phyloP scores from a whole-genome alignment of 2,329 filamentous ascomycete genomes.

The Colletotrichum tamarilloi region DNA sequence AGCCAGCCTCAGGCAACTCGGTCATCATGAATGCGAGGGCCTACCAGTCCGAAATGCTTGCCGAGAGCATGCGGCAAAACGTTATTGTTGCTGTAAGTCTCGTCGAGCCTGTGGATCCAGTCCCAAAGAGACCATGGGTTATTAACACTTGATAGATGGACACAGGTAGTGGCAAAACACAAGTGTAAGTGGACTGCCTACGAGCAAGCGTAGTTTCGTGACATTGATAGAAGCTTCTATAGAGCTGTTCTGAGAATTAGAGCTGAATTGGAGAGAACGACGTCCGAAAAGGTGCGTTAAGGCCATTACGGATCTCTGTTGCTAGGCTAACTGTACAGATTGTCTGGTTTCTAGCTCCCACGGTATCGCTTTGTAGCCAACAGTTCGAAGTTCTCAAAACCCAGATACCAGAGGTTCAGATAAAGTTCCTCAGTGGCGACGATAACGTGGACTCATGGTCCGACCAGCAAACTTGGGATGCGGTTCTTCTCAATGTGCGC shows the following conservation, averaged over 20 bases:
- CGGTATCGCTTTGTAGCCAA: conserved; percentile 74
- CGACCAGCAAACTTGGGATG: conserved; percentile 73
- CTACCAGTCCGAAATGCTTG: conserved; percentile 83
- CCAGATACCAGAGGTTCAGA: conserved; percentile 69
- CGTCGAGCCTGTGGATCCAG: background rate
- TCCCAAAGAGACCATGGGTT: background rate
- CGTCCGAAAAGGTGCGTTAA: conserved; percentile 62
- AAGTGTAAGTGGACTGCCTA: conserved; percentile 66
- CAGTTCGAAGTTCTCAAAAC: conserved; percentile 70
- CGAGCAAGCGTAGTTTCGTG: conserved; percentile 6
- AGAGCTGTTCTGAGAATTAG: conserved; percentile 77
- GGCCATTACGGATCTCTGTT: background rate
- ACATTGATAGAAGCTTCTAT: conserved; percentile 36
- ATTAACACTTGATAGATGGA: conserved; percentile 70
- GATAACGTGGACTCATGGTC: conserved; percentile 82
- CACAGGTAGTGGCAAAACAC: conserved; percentile 83
- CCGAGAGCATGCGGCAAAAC: conserved; percentile 74
- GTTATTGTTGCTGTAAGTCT: conserved; percentile 75
- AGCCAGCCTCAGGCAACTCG: conserved; percentile 23
- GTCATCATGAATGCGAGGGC: conserved; percentile 60
- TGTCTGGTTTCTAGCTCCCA: conserved; percentile 81
- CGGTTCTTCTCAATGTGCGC: conserved; percentile 70
- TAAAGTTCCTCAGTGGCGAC: conserved; percentile 73
- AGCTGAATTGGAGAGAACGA: conserved; percentile 68
- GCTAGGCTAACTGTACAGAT: conserved; percentile 51